A percentile compares a stretch with the other conserved stretches of the same genome.
Conservation (phyloP, 805 yeast species). For the Candida fluviatilis region DNA sequence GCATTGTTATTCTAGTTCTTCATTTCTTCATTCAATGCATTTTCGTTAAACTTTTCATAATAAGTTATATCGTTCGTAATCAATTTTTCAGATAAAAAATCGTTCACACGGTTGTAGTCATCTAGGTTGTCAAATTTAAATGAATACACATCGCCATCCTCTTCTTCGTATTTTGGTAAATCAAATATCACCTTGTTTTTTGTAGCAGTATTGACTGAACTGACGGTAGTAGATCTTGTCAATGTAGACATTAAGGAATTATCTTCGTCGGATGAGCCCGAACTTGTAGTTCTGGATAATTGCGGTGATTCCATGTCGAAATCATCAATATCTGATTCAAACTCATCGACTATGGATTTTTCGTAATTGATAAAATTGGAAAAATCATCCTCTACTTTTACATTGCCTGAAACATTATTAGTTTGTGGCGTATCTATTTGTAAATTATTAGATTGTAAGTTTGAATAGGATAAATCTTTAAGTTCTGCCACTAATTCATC, state of each 20-base stretch:
- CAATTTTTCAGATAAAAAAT: conserved; percentile 37
- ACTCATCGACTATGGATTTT: conserved; percentile 5
- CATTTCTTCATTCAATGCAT: no score
- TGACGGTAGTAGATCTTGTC: conserved; percentile 40
- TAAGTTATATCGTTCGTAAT: conserved; percentile 35
- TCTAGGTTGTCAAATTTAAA: conserved; percentile 25
- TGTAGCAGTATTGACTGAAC: conserved; percentile 24
- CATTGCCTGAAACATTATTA: neutral
- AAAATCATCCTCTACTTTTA: neutral
- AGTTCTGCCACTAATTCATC: conserved; percentile 4
- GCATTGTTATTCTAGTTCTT: no score
- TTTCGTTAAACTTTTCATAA: conserved; percentile 14
- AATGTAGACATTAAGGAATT: conserved; percentile 36
- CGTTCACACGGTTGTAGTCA: conserved; percentile 37
- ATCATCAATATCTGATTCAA: conserved; percentile 7
- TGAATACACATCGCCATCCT: conserved; percentile 12
- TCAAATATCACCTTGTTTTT: conserved; percentile 22
- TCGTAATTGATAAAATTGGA: conserved; percentile 1
- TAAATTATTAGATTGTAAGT: conserved; percentile 1
- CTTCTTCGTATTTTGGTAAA: conserved; percentile 26
- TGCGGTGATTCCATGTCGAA: neutral
- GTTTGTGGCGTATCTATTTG: neutral
- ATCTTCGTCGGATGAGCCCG: conserved; percentile 26
- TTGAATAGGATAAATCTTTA: conserved; percentile 8
- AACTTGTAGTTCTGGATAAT: conserved; percentile 30